Evolutionary conservation across 83 land plant genomes (phyloP).

Genomic region (Thuja plicata): DNA sequence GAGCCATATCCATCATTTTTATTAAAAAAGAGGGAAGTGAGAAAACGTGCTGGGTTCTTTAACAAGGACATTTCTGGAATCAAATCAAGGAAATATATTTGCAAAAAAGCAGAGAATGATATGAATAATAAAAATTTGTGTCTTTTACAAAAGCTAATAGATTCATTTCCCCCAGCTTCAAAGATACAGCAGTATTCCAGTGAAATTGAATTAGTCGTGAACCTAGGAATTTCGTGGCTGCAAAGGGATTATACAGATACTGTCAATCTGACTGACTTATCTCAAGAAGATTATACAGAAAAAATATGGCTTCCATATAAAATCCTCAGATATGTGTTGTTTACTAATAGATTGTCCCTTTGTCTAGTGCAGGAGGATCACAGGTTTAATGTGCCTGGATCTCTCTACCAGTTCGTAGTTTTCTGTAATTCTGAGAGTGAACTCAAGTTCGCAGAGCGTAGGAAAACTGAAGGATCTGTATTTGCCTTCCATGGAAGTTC

Average conservation of each 20-base stretch:
- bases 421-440: constrained; percentile 3
- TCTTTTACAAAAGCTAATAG: background rate
- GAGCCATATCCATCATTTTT: constrained; percentile 13
- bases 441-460: background rate
- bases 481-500: constrained; percentile 15
- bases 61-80: background rate
- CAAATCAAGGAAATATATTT: background rate
- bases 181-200: background rate
- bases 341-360: constrained; percentile 6
- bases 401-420: background rate
- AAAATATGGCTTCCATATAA: constrained; percentile 3
- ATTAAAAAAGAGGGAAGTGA: background rate
- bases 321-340: constrained; percentile 9
- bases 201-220: background rate
- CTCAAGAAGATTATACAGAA: background rate
- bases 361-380: background rate
- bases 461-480: background rate
- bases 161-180: background rate
- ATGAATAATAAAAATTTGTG: background rate
- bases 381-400: background rate
- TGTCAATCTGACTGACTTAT: background rate
- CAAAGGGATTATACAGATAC: background rate
- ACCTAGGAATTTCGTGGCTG: background rate
- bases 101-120: background rate
- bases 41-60: constrained; percentile 15